phyloP scores from a whole-genome alignment of 1,284 basidiomycete species.

The Ceratobasidium sp. region DNA sequence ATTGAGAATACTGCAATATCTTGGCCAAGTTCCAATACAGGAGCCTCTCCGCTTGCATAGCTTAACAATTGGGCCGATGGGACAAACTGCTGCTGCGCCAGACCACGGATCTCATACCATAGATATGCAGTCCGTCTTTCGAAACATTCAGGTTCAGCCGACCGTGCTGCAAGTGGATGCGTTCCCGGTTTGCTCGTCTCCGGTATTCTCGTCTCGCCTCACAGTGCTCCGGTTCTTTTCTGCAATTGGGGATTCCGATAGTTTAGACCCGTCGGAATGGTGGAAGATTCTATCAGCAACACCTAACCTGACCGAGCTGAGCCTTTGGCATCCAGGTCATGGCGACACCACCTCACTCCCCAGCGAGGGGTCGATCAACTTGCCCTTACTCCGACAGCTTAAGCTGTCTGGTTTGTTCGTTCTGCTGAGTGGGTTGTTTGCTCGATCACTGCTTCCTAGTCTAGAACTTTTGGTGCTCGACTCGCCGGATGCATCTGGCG shows the following conservation, averaged over 20 bases:
- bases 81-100: not conserved
- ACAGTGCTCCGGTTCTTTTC: not conserved
- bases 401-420: not conserved
- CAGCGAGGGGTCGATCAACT: not conserved
- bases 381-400: not conserved
- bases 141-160: not conserved
- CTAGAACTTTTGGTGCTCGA: not conserved
- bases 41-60: not conserved
- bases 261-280: not conserved
- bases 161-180: not conserved
- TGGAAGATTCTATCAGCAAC: not conserved
- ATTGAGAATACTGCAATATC: not conserved
- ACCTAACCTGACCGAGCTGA: not conserved
- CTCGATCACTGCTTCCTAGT: not conserved
- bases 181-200: not conserved
- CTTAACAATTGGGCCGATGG: conserved; percentile 2
- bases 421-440: not conserved
- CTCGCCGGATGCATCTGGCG: not conserved
- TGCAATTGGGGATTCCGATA: not conserved
- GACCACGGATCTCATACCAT: not conserved
- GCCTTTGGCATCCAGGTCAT: not conserved
- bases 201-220: not conserved
- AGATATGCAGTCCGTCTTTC: not conserved
- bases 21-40: not conserved
- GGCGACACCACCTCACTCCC: not conserved